Evolutionary conservation across 1,139 yeast genomes (phyloP).

Genomic region (Yamadazyma blattariae): DNA sequence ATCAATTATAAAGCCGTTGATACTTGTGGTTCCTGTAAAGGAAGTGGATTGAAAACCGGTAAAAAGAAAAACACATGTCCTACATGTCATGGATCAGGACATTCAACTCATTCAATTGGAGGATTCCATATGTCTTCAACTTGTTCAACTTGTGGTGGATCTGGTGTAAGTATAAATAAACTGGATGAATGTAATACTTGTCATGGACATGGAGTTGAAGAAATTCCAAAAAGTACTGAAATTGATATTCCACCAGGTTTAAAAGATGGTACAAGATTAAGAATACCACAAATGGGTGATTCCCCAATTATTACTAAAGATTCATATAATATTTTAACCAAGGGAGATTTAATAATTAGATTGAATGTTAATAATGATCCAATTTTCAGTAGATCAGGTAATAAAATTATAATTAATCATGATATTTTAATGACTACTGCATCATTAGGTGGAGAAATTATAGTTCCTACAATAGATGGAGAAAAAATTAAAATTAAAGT

Average conservation of each 20-base stretch:
- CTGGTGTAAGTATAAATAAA: constrained; percentile 74
- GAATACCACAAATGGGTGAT: constrained; percentile 89
- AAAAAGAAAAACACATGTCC: constrained; percentile 77
- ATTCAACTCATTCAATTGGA: constrained; percentile 81
- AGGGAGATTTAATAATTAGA: constrained; percentile 87
- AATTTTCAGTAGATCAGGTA: constrained; percentile 61
- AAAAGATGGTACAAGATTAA: constrained; percentile 78
- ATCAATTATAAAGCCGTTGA: constrained; percentile 75
- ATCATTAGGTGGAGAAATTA: constrained; percentile 86
- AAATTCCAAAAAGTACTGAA: constrained; percentile 62
- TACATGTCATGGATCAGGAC: constrained; percentile 92
- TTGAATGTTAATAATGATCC: constrained; percentile 76
- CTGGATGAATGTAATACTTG: constrained; percentile 75
- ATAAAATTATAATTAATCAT: constrained; percentile 60
- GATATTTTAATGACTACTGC: constrained; percentile 93
- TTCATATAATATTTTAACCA: constrained; percentile 57
- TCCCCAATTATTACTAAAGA: constrained; percentile 73
- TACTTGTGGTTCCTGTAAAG: constrained; percentile 75
- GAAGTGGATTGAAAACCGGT: constrained; percentile 80
- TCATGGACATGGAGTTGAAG: constrained; percentile 85
- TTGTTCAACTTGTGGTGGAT: constrained; percentile 83
- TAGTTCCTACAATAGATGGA: constrained; percentile 84
- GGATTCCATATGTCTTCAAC: constrained; percentile 98
- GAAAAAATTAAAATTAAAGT: constrained; percentile 72
- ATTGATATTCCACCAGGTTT: constrained; percentile 90